phyloP scores from a whole-genome alignment of 2,329 filamentous ascomycete species.

The Phialocephala sp. region DNA sequence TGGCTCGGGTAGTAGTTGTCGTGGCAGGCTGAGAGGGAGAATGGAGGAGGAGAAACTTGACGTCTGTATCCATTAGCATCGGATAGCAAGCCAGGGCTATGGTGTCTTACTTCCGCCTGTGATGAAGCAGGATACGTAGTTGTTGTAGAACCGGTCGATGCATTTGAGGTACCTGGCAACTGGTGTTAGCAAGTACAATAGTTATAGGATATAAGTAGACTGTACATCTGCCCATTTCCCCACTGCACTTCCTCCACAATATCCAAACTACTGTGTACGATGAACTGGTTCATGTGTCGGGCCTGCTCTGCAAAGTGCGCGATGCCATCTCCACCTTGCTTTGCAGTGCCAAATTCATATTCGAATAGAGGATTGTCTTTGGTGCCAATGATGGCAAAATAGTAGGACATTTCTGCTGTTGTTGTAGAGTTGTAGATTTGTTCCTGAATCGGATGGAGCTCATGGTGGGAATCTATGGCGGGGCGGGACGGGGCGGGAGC shows the following conservation, averaged over 20 bases:
- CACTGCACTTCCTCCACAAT: conserved; percentile 97
- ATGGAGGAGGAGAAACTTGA: conserved; percentile 93
- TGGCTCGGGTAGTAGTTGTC: conserved; percentile 55
- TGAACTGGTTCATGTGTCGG: conserved; percentile 95
- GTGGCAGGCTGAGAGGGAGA: conserved; percentile 66
- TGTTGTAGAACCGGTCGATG: conserved; percentile 95
- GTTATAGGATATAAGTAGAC: conserved; percentile 18
- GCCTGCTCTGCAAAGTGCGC: conserved; percentile 88
- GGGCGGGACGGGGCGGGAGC: conserved; percentile 30
- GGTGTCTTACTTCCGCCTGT: conserved; percentile 70
- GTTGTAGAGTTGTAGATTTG: neutral
- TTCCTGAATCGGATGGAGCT: conserved; percentile 14
- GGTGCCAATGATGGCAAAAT: conserved; percentile 95
- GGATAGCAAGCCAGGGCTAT: neutral
- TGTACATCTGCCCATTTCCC: conserved; percentile 82
- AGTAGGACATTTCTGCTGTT: conserved; percentile 81
- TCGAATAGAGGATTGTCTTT: conserved; percentile 97
- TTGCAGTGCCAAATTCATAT: conserved; percentile 95
- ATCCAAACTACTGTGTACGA: conserved; percentile 91
- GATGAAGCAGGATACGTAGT: conserved; percentile 93
- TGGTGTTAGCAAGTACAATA: conserved; percentile 15
- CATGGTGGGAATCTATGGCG: conserved; percentile 10
- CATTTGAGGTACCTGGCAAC: conserved; percentile 84
- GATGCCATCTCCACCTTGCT: conserved; percentile 91
- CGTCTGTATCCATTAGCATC: conserved; percentile 52